These are phyloP conservation scores for Ambispora gerdemannii DNA, from an alignment of 192 early-diverging fungal genomes.

Conservation along the genomic window DNA sequence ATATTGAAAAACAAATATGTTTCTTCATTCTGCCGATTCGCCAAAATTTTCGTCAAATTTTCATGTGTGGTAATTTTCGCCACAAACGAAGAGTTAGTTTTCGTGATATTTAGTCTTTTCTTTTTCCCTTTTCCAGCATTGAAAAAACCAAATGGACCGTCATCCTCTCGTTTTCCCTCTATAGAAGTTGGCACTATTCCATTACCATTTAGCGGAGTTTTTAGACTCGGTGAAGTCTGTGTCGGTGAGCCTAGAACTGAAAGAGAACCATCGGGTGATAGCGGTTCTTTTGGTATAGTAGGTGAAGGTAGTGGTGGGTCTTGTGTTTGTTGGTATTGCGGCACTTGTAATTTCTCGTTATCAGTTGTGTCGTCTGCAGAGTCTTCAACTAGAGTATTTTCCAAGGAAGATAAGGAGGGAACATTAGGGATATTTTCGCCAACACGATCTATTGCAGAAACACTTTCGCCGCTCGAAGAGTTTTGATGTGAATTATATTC, in stretches of 20 bases:
- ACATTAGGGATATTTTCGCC: slow-evolving; percentile 33
- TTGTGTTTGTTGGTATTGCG: not conserved
- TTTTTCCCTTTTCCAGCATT: slow-evolving; percentile 41
- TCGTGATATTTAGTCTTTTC: slow-evolving; percentile 65
- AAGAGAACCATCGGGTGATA: not conserved
- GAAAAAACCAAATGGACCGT: slow-evolving; percentile 35
- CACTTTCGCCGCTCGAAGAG: slow-evolving; percentile 1
- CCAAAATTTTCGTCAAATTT: slow-evolving; percentile 61
- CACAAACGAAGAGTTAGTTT: slow-evolving; percentile 73
- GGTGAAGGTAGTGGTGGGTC: slow-evolving; percentile 29
- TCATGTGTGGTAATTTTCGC: slow-evolving; percentile 68
- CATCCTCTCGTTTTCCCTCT: slow-evolving; percentile 30
- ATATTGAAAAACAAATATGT: slow-evolving; percentile 74
- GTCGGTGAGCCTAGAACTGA: slow-evolving; percentile 16
- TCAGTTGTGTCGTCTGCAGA: slow-evolving; percentile 34
- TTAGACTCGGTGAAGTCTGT: slow-evolving; percentile 12
- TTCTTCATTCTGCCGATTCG: slow-evolving; percentile 52
- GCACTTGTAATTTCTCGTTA: slow-evolving; percentile 30
- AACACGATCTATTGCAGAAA: not conserved
- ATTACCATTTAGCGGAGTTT: slow-evolving; percentile 30
- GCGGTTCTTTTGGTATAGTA: slow-evolving; percentile 19
- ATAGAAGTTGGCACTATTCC: slow-evolving; percentile 29
- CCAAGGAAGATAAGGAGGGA: slow-evolving; percentile 31
- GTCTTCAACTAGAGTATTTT: slow-evolving; percentile 37
- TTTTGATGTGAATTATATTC: slow-evolving; percentile 37